Base-by-base conservation (phyloP, 352 stramenopile genomes). In the Salisapilia sapeloensis region DNA sequence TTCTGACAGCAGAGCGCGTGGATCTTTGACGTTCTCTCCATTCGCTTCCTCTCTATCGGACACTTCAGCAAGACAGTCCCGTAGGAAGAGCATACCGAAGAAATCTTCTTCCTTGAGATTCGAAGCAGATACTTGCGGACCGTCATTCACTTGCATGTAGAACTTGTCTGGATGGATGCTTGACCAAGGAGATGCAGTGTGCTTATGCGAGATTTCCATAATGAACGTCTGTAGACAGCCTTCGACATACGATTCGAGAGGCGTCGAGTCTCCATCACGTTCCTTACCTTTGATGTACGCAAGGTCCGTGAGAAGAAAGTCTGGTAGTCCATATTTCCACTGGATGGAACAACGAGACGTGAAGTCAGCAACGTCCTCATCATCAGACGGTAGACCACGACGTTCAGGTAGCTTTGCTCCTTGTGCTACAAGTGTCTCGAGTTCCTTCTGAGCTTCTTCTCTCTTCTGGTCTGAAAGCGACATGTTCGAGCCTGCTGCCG, bases 271-370 rank as follows among this genome's bases (percentile, higher is more conserved):
- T 11, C 61, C 44, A 23, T 78, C 59, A 25, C 69, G 65, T 12
- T 42, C 43, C 27, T 65, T 65, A 38, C 67, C 58, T 29, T 57
- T 63, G 11, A 78, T 50, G 36, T 83, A 87, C 22, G 64, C 65
- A 33, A 89, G 50, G 31, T 89, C 72, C n/a, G 58, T 63, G 3
- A 89, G 57, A 19, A 67, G 48, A 36, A 82, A 89, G 38, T 89
- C 56, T 1, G 69, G 72, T 12, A 33, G 18, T 6, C 69, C 72
- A 33, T 79, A 83, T 4, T 69, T 63, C 72, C 72, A 89, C 19
- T 36, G 32, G 11, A 58, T 53, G n/a, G n/a, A n/a, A n/a, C n/a
- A n/a, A n/a, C n/a, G n/a, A n/a, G n/a, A n/a, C 6, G 19, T 38
- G 6, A 13, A 17, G 33, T 38, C 20, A 6, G 6, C 20, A 14